Evolutionary conservation across 2,329 filamentous ascomycete species (phyloP), one percentile per base, ranked within the genome.

Genomic region (Cadophora malorum): DNA sequence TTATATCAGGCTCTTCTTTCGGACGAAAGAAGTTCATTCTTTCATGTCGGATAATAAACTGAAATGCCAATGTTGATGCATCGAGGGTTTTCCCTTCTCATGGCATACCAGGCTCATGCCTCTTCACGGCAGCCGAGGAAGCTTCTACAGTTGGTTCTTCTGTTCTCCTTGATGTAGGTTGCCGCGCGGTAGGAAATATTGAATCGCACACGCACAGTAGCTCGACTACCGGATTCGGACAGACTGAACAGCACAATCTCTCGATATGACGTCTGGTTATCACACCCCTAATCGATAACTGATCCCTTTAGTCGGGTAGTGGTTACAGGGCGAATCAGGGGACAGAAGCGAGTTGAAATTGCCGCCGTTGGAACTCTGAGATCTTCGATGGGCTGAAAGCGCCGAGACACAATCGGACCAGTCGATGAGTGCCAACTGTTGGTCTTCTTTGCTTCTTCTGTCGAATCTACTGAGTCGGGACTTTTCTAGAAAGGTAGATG

Each of bases 101-200:
- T 49, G 38, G 21, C 50, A 9, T 50, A 23, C 25, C 21, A 28
- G 28, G 28, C 28, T 28, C 28, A 23, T 35, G 33, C 31, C 31
- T 38, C n/a, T 14, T 38, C n/a, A 59, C 55, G 23, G 41, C 49
- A 65, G 7, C 23, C 61, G 58, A 69, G 61, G 7, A 61, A 31
- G 14, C 31, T 52, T 50, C 47, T 66, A 55, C 49, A 45, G 63
- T 66, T 67, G 66, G 58, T 67, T 45, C 33, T 28, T 35, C 55
- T 23, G 12, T 31, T 55, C 28, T 19, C 50, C 41, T 62, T 66
- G 49, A 67, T 67, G 69, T 70, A 19, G 33, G 64, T 73, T 68
- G 64, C 71, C 73, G 71, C 73, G 72, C 70, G 73, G 71, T 70
- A 70, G 69, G 52, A 70, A 71, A 69, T 71, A 71, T 72, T 70